Conservation (phyloP, 2,329 filamentous ascomycete species). For the Neofusicoccum laricinum region DNA sequence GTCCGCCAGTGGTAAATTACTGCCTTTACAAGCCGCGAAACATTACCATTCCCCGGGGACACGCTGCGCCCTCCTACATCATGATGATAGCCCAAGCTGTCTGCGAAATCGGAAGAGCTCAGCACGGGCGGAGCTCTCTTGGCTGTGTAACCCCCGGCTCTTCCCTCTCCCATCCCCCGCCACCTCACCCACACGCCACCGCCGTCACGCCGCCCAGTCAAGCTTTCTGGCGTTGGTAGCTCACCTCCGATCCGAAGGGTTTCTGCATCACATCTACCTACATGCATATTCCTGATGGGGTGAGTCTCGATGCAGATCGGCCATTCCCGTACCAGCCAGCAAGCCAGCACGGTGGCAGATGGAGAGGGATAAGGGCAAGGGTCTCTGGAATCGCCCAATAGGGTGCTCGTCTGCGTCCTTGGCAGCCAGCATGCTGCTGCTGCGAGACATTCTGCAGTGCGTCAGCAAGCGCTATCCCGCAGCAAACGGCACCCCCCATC, state of each 20-base stretch:
- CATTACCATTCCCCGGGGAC: neutral
- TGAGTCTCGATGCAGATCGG: neutral
- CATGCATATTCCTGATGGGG: neutral
- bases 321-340: neutral
- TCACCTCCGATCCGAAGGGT: neutral
- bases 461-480: neutral
- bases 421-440: neutral
- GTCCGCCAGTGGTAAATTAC: neutral
- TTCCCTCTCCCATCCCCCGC: neutral
- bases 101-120: neutral
- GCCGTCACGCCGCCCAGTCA: neutral
- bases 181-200: neutral
- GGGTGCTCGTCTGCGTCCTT: too few species aligned
- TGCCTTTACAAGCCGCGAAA: neutral
- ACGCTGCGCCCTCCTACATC: neutral
- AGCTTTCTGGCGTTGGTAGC: conserved; percentile 7
- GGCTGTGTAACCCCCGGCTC: neutral
- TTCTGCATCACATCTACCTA: neutral
- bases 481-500: neutral
- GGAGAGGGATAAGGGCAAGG: too few species aligned
- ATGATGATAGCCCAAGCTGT: neutral
- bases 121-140: neutral
- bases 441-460: neutral
- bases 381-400: too few species aligned
- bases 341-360: neutral